Evolutionary conservation across 106 monocot species (phyloP).

Genomic region (Allium fistulosum): DNA sequence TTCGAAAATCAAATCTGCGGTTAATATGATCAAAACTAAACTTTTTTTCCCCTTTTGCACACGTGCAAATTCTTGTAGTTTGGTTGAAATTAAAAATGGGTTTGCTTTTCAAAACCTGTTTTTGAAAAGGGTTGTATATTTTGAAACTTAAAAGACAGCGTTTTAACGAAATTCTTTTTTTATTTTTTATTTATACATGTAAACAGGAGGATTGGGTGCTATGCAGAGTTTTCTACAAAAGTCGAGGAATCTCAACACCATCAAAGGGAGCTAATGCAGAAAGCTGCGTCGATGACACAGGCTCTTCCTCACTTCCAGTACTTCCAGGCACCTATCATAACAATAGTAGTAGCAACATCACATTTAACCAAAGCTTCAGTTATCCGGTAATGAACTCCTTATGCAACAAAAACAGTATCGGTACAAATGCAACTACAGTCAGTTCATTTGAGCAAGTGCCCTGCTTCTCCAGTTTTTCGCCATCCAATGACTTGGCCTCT

Average conservation of each 20-base stretch:
- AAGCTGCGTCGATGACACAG: conserved; percentile 17
- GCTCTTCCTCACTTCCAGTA: conserved; percentile 46
- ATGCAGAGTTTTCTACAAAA: conserved; percentile 78
- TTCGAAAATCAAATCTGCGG: too few relatives aligned
- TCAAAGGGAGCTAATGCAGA: conserved; percentile 9
- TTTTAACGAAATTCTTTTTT: background rate
- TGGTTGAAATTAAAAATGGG: too few relatives aligned
- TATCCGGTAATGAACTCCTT: conserved; percentile 8
- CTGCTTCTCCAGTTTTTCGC: conserved; percentile 80
- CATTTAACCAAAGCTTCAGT: background rate
- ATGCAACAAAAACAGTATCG: conserved; percentile 16
- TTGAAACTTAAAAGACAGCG: too few relatives aligned
- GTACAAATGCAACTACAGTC: background rate
- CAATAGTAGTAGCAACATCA: background rate
- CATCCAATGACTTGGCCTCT: background rate
- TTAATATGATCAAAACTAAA: too few relatives aligned
- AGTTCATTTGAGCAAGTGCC: conserved; percentile 75
- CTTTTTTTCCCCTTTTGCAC: too few relatives aligned
- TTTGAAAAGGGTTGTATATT: too few relatives aligned
- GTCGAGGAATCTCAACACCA: conserved; percentile 18
- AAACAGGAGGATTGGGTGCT: conserved; percentile 89
- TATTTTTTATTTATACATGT: background rate
- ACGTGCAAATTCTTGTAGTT: too few relatives aligned
- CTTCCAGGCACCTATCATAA: conserved; percentile 46
- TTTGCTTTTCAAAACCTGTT: too few relatives aligned